Conservation (phyloP, 345 rosid species). For the Populus alba region DNA sequence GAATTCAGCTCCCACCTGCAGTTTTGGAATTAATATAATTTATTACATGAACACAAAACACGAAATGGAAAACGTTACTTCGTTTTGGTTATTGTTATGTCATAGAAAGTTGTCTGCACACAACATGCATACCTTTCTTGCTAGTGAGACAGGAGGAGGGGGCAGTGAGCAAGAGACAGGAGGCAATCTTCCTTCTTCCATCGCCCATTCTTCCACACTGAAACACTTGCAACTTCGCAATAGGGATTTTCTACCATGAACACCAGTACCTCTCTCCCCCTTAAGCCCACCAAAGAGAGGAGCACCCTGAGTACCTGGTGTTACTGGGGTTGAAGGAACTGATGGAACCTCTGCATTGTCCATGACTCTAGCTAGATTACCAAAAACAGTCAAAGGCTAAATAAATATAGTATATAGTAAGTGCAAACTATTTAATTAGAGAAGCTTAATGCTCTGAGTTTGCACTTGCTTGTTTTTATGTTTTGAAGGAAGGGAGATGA, state of each 20-base stretch:
- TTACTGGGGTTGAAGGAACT: conserved; percentile 70
- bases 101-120: neutral
- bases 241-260: conserved; percentile 46
- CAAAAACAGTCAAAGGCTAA: neutral
- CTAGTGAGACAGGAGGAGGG: conserved; percentile 65
- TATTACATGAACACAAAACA: neutral
- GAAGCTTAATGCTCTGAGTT: neutral
- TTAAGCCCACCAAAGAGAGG: conserved; percentile 51
- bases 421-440: neutral
- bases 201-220: conserved; percentile 59
- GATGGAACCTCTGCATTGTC: conserved; percentile 63
- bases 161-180: conserved; percentile 63
- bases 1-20: conserved; percentile 89
- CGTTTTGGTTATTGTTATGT: neutral
- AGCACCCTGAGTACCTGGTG: conserved; percentile 70
- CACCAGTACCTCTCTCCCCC: conserved; percentile 29
- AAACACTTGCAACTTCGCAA: conserved; percentile 62
- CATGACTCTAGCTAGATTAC: conserved; percentile 16
- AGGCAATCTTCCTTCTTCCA: conserved; percentile 71
- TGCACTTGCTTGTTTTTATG: conserved; percentile 9
- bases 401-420: neutral
- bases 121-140: conserved; percentile 53
- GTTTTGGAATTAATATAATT: neutral
- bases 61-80: neutral
- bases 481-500: neutral